phyloP scores from a whole-genome alignment of 2,329 filamentous ascomycete genomes.

The Microcyclospora tardicrescens region DNA sequence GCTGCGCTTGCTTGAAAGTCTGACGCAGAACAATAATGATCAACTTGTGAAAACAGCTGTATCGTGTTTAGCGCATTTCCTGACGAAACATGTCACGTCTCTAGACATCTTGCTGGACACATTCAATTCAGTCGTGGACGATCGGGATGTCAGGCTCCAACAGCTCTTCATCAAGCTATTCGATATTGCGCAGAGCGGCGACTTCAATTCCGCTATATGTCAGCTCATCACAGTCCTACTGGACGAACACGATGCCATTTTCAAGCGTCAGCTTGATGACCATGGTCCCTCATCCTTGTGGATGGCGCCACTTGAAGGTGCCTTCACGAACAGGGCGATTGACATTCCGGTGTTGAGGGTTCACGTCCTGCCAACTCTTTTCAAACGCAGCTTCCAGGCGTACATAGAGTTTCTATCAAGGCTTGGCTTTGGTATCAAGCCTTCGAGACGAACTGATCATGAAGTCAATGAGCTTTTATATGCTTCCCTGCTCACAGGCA shows the following conservation, averaged over 20 bases:
- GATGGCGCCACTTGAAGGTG: slow-evolving; percentile 11
- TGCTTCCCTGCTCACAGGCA: slow-evolving; percentile 31
- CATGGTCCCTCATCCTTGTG: slow-evolving; percentile 6
- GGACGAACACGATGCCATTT: slow-evolving; percentile 16
- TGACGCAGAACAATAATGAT: not conserved
- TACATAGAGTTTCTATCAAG: slow-evolving; percentile 29
- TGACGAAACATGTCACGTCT: slow-evolving; percentile 46
- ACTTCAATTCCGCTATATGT: slow-evolving; percentile 21
- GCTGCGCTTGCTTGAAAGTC: slow-evolving; percentile 3
- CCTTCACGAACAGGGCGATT: slow-evolving; percentile 2
- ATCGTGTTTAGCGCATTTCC: slow-evolving; percentile 39
- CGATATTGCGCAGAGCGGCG: slow-evolving; percentile 22
- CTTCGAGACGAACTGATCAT: slow-evolving; percentile 1
- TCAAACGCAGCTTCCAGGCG: slow-evolving; percentile 27
- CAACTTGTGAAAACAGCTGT: slow-evolving; percentile 2
- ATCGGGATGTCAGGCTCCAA: slow-evolving; percentile 1
- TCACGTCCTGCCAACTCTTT: slow-evolving; percentile 36
- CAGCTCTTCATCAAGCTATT: slow-evolving; percentile 10
- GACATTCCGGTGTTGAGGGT: slow-evolving; percentile 27
- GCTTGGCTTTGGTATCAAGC: slow-evolving; percentile 24
- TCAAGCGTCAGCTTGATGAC: not conserved
- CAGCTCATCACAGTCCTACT: slow-evolving; percentile 17
- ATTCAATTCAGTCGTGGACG: not conserved
- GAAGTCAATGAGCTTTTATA: slow-evolving; percentile 12
- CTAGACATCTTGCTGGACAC: slow-evolving; percentile 8